A percentile compares a stretch with the other conserved stretches of the same genome.
These are phyloP conservation scores for Penicillium thymicola DNA, from an alignment of 2,329 filamentous ascomycete genomes.

Conservation along the genomic window DNA sequence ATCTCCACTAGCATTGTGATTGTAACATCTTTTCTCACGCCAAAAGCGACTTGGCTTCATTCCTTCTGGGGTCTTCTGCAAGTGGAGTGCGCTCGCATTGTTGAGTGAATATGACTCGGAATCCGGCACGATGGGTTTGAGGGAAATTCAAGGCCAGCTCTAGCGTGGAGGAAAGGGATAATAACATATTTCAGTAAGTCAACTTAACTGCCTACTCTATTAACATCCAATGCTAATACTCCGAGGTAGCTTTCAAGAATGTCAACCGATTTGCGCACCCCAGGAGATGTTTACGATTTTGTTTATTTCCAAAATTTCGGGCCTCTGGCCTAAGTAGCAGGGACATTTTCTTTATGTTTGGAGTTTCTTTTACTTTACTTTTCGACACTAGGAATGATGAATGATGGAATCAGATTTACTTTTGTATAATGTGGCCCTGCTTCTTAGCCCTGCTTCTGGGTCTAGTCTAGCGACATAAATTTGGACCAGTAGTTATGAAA, in stretches of 20 bases:
- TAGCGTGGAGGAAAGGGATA: constrained; percentile 40
- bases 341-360: not conserved
- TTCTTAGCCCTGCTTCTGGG: not conserved
- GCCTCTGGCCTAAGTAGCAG: constrained; percentile 6
- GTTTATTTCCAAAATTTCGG: constrained; percentile 11
- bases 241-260: constrained; percentile 13
- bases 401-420: constrained; percentile 15
- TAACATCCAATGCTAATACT: not conserved
- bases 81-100: not conserved
- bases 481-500: too few relatives aligned
- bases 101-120: not conserved
- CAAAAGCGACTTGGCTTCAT: constrained; percentile 8
- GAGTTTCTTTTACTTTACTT: constrained; percentile 11
- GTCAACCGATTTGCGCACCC: constrained; percentile 11
- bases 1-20: constrained; percentile 10
- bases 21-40: constrained; percentile 4
- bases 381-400: constrained; percentile 18
- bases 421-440: not conserved
- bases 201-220: constrained; percentile 12
- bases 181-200: constrained; percentile 20
- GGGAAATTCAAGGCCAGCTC: constrained; percentile 15
- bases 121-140: not conserved
- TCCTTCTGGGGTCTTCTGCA: not conserved
- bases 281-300: constrained; percentile 14
- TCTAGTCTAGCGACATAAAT: not conserved